Percentiles rank a stretch among this genome's conserved stretches.
Conservation (phyloP, 2,329 filamentous ascomycete species). For the Coleophoma cylindrospora region DNA sequence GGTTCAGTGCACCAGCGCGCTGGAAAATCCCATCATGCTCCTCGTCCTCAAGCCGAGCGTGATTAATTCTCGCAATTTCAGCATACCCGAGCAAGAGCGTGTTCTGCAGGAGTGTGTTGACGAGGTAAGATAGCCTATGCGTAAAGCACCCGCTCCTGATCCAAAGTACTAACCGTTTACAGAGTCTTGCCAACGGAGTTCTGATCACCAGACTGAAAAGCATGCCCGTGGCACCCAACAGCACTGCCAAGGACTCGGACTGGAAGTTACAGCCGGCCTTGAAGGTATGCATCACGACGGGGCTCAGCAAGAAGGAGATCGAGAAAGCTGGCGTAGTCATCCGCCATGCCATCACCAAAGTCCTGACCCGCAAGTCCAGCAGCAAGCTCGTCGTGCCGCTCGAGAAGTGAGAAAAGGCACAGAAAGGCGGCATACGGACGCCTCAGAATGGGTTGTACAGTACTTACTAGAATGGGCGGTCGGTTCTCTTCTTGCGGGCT, state of each 20-base stretch:
- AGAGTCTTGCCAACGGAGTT: conserved; percentile 84
- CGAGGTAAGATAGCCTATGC: conserved; percentile 57
- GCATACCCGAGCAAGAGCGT: conserved; percentile 72
- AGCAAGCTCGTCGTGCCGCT: conserved; percentile 34
- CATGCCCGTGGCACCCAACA: conserved; percentile 59
- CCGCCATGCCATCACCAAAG: conserved; percentile 88
- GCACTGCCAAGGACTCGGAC: conserved; percentile 62
- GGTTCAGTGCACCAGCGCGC: conserved; percentile 74
- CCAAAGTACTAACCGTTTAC: neutral
- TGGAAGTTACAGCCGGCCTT: conserved; percentile 75
- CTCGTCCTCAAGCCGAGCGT: conserved; percentile 81
- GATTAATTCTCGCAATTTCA: conserved; percentile 63
- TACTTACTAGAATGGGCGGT: too few species aligned
- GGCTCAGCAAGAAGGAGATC: conserved; percentile 86
- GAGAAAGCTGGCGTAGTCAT: conserved; percentile 90
- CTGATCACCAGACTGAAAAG: conserved; percentile 83
- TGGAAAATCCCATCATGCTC: conserved; percentile 84
- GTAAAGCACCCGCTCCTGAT: too few species aligned
- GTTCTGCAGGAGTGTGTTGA: conserved; percentile 91
- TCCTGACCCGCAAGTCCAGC: conserved; percentile 65
- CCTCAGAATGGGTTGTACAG: too few species aligned
- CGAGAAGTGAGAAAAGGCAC: conserved; percentile 23
- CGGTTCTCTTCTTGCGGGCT: too few species aligned
- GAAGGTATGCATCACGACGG: conserved; percentile 86
- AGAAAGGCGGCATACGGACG: too few species aligned